These are phyloP conservation scores for Cupressus sempervirens DNA, from an alignment of 75 land plant species.

Conservation along the genomic window DNA sequence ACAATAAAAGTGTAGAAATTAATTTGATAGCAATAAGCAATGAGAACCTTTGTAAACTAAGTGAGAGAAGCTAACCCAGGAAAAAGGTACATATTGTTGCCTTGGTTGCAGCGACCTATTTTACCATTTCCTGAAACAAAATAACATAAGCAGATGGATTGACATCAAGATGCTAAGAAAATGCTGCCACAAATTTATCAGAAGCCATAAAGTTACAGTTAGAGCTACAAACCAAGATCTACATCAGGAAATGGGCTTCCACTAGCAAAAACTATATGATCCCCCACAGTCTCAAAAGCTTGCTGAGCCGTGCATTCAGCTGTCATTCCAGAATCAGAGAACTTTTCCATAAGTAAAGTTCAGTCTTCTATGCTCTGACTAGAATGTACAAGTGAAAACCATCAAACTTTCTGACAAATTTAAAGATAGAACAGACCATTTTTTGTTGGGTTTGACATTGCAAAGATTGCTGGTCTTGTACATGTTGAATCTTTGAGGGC, in stretches of 20 bases:
- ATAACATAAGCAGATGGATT: not conserved
- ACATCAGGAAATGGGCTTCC: conserved; percentile 96
- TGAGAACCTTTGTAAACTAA: not conserved
- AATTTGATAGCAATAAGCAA: not conserved
- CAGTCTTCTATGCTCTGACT: not conserved
- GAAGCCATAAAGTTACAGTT: not conserved
- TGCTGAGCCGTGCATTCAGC: conserved; percentile 98
- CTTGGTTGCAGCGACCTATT: conserved; percentile 92
- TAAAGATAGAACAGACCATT: conserved; percentile 55
- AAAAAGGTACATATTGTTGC: conserved; percentile 98
- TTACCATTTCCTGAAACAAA: conserved; percentile 70
- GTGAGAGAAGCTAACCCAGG: conserved; percentile 69
- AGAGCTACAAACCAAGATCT: conserved; percentile 62
- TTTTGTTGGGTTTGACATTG: conserved; percentile 96
- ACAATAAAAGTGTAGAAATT: not conserved
- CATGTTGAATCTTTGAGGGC: conserved; percentile 76
- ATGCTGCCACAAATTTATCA: not conserved
- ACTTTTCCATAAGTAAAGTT: not conserved
- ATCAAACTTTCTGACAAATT: not conserved
- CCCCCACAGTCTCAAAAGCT: conserved; percentile 80
- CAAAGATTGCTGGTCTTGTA: conserved; percentile 90
- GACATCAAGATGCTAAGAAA: not conserved
- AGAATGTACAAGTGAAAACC: not conserved
- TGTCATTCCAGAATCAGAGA: conserved; percentile 20
- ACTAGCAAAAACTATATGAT: conserved; percentile 89